A percentile compares a stretch with the other conserved stretches of the same genome.
Conservation (phyloP, 2,329 filamentous ascomycete species). For the Pseudocercospora fijiensis region DNA sequence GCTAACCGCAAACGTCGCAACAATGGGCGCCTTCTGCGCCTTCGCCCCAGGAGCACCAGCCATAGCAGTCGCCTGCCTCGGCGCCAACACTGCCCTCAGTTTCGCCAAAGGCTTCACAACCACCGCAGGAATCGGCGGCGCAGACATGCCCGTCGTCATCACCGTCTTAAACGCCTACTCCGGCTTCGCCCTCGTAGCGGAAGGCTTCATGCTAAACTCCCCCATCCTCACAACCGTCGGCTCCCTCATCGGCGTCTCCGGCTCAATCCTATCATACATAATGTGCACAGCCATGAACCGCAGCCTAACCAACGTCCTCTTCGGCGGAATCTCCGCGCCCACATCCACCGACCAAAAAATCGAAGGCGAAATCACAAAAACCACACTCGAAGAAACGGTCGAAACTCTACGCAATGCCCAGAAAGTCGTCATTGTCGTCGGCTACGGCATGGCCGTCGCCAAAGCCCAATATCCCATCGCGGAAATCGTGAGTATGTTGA, state of each 20-base stretch:
- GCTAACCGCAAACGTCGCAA: slow-evolving; percentile 72
- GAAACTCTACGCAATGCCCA: slow-evolving; percentile 74
- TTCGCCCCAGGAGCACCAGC: slow-evolving; percentile 76
- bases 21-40: slow-evolving; percentile 79
- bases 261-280: slow-evolving; percentile 84
- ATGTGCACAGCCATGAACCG: slow-evolving; percentile 90
- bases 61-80: slow-evolving; percentile 75
- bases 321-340: slow-evolving; percentile 72
- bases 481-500: slow-evolving; percentile 72
- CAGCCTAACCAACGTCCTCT: slow-evolving; percentile 83
- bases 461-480: slow-evolving; percentile 90
- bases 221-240: slow-evolving; percentile 81
- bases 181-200: slow-evolving; percentile 83
- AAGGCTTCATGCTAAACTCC: slow-evolving; percentile 90
- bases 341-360: slow-evolving; percentile 66
- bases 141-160: slow-evolving; percentile 90
- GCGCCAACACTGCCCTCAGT: slow-evolving; percentile 72
- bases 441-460: slow-evolving; percentile 91
- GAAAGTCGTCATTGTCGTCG: slow-evolving; percentile 84
- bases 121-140: slow-evolving; percentile 84
- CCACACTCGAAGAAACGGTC: slow-evolving; percentile 75
- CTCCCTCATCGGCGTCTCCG: slow-evolving; percentile 82
- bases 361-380: slow-evolving; percentile 75
- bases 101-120: slow-evolving; percentile 87
- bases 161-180: slow-evolving; percentile 89